Base-by-base conservation (phyloP, 2,329 filamentous ascomycete species). In the Diplodia scrobiculata region DNA sequence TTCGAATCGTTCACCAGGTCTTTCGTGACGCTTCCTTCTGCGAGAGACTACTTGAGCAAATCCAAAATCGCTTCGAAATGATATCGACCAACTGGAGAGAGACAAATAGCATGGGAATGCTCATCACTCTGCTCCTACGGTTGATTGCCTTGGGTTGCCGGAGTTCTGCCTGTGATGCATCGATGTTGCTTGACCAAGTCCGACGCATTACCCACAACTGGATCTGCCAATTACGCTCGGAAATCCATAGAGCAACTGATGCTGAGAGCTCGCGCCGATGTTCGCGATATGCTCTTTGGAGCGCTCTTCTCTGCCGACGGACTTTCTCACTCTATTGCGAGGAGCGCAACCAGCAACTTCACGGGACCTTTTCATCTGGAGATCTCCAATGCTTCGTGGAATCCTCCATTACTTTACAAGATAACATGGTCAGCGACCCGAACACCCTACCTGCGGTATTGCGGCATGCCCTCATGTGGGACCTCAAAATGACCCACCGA, bases 61-160 rank as follows among this genome's bases (percentile, higher is more conserved):
- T 90, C 0, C 69, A 77, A 1, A 67, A 73, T n/a, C 80, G 81
- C 1, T 66, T 90, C 0, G 71, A 76, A 0, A 71, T 73, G 0
- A 82, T 90, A 7, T 71, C 73, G 0, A 73, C 77, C 0, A 90
- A 86, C 52, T 89, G 86, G 84, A 80, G 86, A 0, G 87, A 90
- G 68, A 77, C 76, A 0, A 74, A 84, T 62, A 79, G 81, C 14
- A 89, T 90, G 86, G 82, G 86, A 4, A 79, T 83, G 0, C 64
- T 89, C 1, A 79, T 89, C 5, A 84, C 80, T 0, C 69, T 90
- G 0, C 70, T 78, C 0, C 71, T 86, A 0, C 80, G 84, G 1
- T 21, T 79, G 0, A 71, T 69, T 17, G 71, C 70, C 73, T 0
- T 79, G 71, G 62, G 69, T 55, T 25, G 70, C 73, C 36, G 70